Base-by-base conservation (phyloP, 805 yeast species). In the Kregervanrija pseudodelftensis region DNA sequence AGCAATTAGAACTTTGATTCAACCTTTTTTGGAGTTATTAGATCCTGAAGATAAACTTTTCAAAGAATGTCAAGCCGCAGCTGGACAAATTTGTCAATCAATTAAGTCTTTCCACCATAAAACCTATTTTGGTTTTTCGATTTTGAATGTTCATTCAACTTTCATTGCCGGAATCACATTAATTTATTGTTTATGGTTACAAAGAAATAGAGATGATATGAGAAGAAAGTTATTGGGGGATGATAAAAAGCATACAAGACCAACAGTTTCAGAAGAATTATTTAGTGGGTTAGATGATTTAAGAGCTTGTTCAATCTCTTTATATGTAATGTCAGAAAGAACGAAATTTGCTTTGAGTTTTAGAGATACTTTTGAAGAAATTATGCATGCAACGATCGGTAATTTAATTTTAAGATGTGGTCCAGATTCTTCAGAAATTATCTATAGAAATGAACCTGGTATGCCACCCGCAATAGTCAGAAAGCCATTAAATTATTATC, bases 111-210 rank as follows among this genome's bases (percentile, higher is more conserved):
- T 77, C 57, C 83, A 78, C 59, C 80, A 79, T 54, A 76, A 73
- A 52, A 77, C 84, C 0, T 76, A 75, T 2, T 66, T 68, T 43
- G 85, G 85, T 3, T 83, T 78, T 55, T 77, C 85, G 0, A 79
- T 82, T 0, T 72, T 82, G 31, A 80, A 83, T 11, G 78, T 80
- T 37, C 85, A 80, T 55, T 77, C 84, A 0, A 79, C 77, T 10
- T 80, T 80, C 56, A 79, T 77, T 41, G 85, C 85, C 11, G 87
- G 87, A 39, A 79, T 80, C 8, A 80, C 86, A 0, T 63, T 80
- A 33, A 74, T 79, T 8, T 80, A 80, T 53, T 80, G 85, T 59
- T 65, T 80, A 51, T 80, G 85, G 85, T 54, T 80, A 37, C 76
- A 81, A 12, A 72, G 83, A 57, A 80, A 80, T 51, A 66, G 70